Conservation (phyloP, 2,329 filamentous ascomycete species). For the Ophiostoma sp. region DNA sequence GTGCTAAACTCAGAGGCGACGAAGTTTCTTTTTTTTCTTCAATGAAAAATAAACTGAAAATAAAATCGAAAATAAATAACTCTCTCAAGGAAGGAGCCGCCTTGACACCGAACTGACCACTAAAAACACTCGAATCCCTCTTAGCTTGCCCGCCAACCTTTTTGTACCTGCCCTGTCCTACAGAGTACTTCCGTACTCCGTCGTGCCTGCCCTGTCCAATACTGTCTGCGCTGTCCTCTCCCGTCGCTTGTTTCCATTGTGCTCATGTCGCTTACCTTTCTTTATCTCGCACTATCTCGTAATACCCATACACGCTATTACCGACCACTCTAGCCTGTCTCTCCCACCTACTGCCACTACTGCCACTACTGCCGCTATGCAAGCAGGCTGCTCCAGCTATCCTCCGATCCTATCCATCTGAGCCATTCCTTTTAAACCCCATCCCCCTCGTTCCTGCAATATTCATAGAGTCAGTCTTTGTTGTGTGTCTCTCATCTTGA, state of each 20-base stretch:
- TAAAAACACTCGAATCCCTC: background rate
- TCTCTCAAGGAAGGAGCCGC: constrained; percentile 2
- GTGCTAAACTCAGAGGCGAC: background rate
- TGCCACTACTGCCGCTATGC: background rate
- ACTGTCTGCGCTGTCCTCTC: background rate
- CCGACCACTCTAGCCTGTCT: background rate
- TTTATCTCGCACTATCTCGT: constrained; percentile 12
- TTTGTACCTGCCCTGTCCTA: background rate
- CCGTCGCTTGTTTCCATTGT: constrained; percentile 4
- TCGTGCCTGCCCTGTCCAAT: background rate
- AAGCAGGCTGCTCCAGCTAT: background rate
- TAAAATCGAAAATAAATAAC: background rate
- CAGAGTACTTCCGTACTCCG: background rate
- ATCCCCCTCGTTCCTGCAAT: background rate
- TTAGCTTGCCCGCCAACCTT: constrained; percentile 5
- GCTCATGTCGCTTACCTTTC: background rate
- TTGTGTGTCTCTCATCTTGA: background rate
- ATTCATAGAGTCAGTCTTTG: background rate
- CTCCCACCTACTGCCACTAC: background rate
- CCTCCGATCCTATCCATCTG: background rate
- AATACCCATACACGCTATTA: background rate
- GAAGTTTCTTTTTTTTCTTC: background rate
- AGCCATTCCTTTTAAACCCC: constrained; percentile 1
- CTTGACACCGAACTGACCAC: background rate
- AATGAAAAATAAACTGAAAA: background rate